Base-by-base conservation (phyloP, 2,329 filamentous ascomycete species). In the Davidsoniella neocaledoniae region DNA sequence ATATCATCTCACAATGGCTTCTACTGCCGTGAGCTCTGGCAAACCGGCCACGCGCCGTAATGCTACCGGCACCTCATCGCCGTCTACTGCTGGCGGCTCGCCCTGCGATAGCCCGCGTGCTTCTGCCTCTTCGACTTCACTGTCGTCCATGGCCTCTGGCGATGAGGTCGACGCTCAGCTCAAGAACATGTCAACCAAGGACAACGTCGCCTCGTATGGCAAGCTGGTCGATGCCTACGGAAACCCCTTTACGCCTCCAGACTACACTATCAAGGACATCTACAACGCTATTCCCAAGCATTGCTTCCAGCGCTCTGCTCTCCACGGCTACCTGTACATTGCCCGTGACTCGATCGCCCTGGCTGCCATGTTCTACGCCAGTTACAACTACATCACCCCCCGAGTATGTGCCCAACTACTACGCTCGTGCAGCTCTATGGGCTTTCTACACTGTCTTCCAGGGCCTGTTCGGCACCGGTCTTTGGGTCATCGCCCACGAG, bases 221-320 rank as follows among this genome's bases (percentile, higher is more conserved):
- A 77, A 80, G 64, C 76, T 98, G 57, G 61, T 91, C 56, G 88
- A 98, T 69, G 90, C 86, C 10, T 91, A 94, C 64, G 91, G 91
- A 67, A 94, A 96, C 67, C 76, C 87, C 61, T 98, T 98, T 71
- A 73, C 86, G 66, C 74, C 94, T 51, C 91, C 91, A 57, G 82
- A 96, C 68, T 98, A 83, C 72, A 94, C 87, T 63, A 94, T 98
- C 75, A 94, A 94, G 74, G 78, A 98, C 63, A 90, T 98, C 63
- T 82, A 86, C 61, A 84, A 94, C 68, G 91, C 91, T 64, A 98
- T 98, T 58, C 91, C 91, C 56, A 86, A 88, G 68, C 91, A 95
- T 74, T 98, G 91, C 76, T 96, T 83, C 66, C 74, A 95, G 71
- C 83, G 91, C 54, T 94, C 86, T 43, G 84, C 77, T 54, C 63